Evolutionary conservation across 768 basidiomycete genomes (phyloP), one percentile per base, ranked within the genome.

Genomic region (Lactarius evosmus): DNA sequence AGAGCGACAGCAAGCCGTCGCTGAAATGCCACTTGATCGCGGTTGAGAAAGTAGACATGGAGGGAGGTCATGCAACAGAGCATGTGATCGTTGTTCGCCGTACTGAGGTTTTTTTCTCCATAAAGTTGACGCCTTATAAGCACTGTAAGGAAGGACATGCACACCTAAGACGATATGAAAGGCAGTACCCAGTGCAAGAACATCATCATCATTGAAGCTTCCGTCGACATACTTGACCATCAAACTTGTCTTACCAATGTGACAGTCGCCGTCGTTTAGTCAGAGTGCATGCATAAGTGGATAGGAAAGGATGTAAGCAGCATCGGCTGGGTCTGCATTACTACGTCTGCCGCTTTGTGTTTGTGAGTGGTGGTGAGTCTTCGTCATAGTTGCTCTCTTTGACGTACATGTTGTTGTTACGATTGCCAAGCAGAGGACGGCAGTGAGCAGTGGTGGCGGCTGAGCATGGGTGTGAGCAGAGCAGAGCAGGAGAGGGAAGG

Each of bases 171-270:
- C 54, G 19, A 61, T 63, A 46, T n/a, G n/a, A n/a, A n/a, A n/a
- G n/a, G n/a, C n/a, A n/a, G n/a, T n/a, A n/a, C n/a, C n/a, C n/a
- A n/a, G 30, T 29, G 50, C 30, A 32, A 50, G 51, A 61, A 87
- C 97, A 79, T 98, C 98, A 76, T 98, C 96, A 80, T 96, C 95
- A 77, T 96, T 94, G 76, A 96, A 96, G 78, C 90, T 93, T 56
- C 96, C 96, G 79, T 99, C 96, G 66, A 97, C 95, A 73, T 98
- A 98, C 79, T 98, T 97, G 77, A 98, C 95, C 96, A 98, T 98
- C 74, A 98, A 82, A 77, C 91, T 94, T 67, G 96, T 98, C 84
- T 98, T 98, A 70, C 96, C 95, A 73, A 98, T 98, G 80, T 98
- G 96, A 72, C 93, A 95, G 80, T 99, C 96, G 54, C 96, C 96